These are phyloP conservation scores for Lolium multiflorum DNA, from an alignment of 176 grass and related monocot species.

Conservation along the genomic window DNA sequence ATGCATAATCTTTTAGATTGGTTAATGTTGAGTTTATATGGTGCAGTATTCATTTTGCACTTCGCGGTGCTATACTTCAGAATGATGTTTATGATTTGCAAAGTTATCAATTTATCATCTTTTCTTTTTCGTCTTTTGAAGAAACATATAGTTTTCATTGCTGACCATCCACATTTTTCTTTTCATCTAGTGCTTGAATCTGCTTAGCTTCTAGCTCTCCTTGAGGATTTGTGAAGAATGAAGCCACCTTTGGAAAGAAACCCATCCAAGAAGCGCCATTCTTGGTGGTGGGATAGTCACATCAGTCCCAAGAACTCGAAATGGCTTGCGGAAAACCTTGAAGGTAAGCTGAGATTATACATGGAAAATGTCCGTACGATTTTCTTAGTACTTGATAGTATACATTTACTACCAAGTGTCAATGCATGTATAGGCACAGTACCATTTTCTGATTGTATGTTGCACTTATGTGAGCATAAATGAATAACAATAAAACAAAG, in stretches of 20 bases:
- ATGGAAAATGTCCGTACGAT: not conserved
- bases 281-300: constrained; percentile 88
- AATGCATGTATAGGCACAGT: not conserved
- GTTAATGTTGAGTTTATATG: not conserved
- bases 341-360: constrained; percentile 51
- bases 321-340: constrained; percentile 83
- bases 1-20: not conserved
- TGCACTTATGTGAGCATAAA: constrained; percentile 16
- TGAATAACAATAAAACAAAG: constrained; percentile 29
- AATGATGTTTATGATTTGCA: not conserved
- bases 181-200: constrained; percentile 28
- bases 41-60: not conserved
- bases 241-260: constrained; percentile 66
- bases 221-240: constrained; percentile 43
- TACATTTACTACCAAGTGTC: too few species aligned
- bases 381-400: constrained; percentile 12
- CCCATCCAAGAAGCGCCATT: constrained; percentile 64
- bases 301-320: constrained; percentile 79
- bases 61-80: not conserved
- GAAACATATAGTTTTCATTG: not conserved
- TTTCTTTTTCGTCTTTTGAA: not conserved
- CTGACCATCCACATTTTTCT: constrained; percentile 2
- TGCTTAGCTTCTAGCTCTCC: not conserved
- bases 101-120: not conserved
- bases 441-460: constrained; percentile 16